Evolutionary conservation across 495 filamentous ascomycete species (phyloP), one percentile per base, ranked within the genome.

Genomic region (Parathielavia appendiculata): DNA sequence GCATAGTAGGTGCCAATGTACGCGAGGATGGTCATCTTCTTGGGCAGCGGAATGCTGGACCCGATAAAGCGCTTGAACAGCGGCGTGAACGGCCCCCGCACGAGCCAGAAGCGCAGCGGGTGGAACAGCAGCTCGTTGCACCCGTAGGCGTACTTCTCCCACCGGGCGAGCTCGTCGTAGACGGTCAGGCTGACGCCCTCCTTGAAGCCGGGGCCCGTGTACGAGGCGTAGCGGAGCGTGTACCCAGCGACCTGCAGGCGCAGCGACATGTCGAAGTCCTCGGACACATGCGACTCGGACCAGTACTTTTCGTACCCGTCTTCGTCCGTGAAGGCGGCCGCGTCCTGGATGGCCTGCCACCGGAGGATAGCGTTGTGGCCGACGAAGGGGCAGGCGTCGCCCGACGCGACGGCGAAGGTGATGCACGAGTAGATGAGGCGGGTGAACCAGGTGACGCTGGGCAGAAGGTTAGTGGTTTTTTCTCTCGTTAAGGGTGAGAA

Each of bases 1-100:
- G 88, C 88, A 68, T 91, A 92, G 74, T 92, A 92, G 16, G 88
- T 91, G 17, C 89, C 88, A 62, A 92, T 87, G 65, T 92, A 92
- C 0, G 88, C 87, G 65, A 91, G 76, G 62, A 91, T 86, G 39
- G 88, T 91, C 66, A 91, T 71, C 70, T 92, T 92, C 54, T 84
- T 87, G 5, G 87, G 86, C 56, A 92, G 76, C 7, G 85, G 87
- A 65, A 91, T 90, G 66, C 81, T 81, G 63, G 83, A 86, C 63
- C 75, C 76, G 43, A 91, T 70, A 70, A 91, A 92, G 26, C 65
- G 73, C 34, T 77, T 79, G 80, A 92, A 91, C n/a, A 92, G 76
- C 14, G 79, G 81, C 0, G 88, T 92, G 73, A 91, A 90, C 8
- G 86, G 87, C 0, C 85, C 85, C 23, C 71, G 76, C 70, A 77